Conservation (phyloP, 2,329 filamentous ascomycete genomes). For the Grosmannia penicillata region DNA sequence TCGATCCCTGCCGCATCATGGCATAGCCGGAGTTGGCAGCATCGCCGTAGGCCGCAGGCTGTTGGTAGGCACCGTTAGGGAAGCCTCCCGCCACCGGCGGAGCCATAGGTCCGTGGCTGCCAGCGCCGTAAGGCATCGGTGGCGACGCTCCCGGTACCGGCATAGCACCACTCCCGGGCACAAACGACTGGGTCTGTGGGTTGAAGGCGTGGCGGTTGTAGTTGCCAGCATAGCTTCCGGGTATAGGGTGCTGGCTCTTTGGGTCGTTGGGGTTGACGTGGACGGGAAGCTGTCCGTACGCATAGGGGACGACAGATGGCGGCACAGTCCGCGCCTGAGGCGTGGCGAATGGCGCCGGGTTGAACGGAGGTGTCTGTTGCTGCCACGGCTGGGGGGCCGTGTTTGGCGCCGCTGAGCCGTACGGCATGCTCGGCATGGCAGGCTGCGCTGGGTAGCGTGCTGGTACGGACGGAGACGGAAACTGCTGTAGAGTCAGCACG, state of each 20-base stretch:
- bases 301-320: conserved; percentile 39
- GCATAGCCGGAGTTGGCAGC: conserved; percentile 27
- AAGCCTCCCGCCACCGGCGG: not conserved
- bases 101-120: conserved; percentile 3
- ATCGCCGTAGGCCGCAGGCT: conserved; percentile 26
- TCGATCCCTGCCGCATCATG: conserved; percentile 43
- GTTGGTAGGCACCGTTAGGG: conserved; percentile 24
- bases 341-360: conserved; percentile 15
- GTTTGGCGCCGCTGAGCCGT: conserved; percentile 17
- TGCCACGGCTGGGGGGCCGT: conserved; percentile 22
- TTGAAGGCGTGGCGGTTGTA: conserved; percentile 76
- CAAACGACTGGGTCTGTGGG: conserved; percentile 83
- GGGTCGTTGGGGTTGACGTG: conserved; percentile 56
- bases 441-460: conserved; percentile 4
- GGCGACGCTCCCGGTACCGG: conserved; percentile 21
- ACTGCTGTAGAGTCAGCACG: conserved; percentile 13
- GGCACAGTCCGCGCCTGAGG: conserved; percentile 10
- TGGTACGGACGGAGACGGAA: conserved; percentile 17
- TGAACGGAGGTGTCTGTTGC: conserved; percentile 12
- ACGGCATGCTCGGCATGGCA: conserved; percentile 11
- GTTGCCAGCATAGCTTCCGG: conserved; percentile 49
- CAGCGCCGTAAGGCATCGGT: conserved; percentile 29
- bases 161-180: conserved; percentile 44
- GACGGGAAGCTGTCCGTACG: conserved; percentile 63
- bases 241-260: conserved; percentile 67